These are phyloP conservation scores for Trametes cinnabarina DNA, from an alignment of 768 basidiomycete species.

Conservation along the genomic window DNA sequence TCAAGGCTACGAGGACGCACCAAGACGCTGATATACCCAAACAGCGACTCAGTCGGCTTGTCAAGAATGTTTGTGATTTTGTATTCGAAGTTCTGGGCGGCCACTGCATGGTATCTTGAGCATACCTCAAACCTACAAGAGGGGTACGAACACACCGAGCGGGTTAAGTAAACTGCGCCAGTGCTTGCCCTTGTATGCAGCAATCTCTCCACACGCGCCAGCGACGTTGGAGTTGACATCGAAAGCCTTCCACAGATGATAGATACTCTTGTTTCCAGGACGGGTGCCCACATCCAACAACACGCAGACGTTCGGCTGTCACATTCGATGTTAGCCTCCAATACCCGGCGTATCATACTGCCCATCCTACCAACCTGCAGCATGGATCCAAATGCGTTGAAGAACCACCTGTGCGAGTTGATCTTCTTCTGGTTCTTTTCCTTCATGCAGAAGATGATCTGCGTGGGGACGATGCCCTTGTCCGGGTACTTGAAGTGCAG, in stretches of 20 bases:
- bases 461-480: constrained; percentile 92
- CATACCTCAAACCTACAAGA: background rate
- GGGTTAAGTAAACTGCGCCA: constrained; percentile 81
- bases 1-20: constrained; percentile 38
- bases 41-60: constrained; percentile 84
- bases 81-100: constrained; percentile 96
- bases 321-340: too few relatives aligned
- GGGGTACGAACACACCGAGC: constrained; percentile 49
- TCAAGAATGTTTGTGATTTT: constrained; percentile 89
- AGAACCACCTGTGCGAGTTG: constrained; percentile 96
- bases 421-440: constrained; percentile 97
- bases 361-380: constrained; percentile 56
- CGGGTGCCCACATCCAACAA: constrained; percentile 93
- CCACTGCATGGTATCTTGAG: constrained; percentile 48
- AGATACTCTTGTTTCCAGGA: constrained; percentile 84
- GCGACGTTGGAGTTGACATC: constrained; percentile 90
- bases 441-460: constrained; percentile 88
- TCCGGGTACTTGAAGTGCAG: constrained; percentile 86
- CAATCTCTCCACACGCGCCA: constrained; percentile 97
- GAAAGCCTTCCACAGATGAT: constrained; percentile 94
- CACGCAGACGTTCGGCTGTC: constrained; percentile 85
- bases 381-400: constrained; percentile 86
- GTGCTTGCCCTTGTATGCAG: constrained; percentile 85
- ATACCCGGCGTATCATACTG: background rate
- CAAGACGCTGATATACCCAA: constrained; percentile 96